Conservation (phyloP, 306 rosid species). For the Sindora glabra region DNA sequence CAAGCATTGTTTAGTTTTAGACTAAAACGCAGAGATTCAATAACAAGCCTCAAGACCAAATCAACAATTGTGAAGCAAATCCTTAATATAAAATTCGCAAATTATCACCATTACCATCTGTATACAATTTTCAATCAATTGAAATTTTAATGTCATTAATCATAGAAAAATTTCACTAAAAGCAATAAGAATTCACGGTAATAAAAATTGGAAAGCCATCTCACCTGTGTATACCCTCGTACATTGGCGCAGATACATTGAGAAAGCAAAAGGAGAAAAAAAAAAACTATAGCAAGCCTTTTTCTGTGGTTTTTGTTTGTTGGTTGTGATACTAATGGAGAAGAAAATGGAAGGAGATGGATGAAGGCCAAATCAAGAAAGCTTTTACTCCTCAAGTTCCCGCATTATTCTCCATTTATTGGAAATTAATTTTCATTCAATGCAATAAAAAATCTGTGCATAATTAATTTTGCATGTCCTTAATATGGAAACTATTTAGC, state of each 20-base stretch:
- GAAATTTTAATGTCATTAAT: neutral
- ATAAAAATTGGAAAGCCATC: neutral
- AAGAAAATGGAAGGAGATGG: neutral
- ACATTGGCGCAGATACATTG: neutral
- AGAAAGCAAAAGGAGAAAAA: neutral
- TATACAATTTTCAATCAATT: neutral
- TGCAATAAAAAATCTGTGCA: neutral
- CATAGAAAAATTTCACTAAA: neutral
- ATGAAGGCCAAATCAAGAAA: neutral
- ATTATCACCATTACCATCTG: neutral
- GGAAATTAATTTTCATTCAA: neutral
- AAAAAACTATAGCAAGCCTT: neutral
- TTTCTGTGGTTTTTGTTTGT: neutral
- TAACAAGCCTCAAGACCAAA: neutral
- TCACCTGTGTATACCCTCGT: slow-evolving; percentile 7
- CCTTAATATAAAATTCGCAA: neutral
- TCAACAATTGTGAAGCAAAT: neutral
- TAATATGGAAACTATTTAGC: neutral
- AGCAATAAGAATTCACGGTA: neutral
- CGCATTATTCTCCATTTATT: neutral
- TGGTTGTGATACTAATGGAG: neutral
- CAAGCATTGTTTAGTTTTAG: neutral
- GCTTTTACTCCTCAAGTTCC: neutral
- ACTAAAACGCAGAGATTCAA: neutral
- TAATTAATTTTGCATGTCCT: neutral